Percentiles rank a stretch among this genome's conserved stretches.
Conservation (phyloP, 2,329 filamentous ascomycete species). For the Cryoendolithus antarcticus region DNA sequence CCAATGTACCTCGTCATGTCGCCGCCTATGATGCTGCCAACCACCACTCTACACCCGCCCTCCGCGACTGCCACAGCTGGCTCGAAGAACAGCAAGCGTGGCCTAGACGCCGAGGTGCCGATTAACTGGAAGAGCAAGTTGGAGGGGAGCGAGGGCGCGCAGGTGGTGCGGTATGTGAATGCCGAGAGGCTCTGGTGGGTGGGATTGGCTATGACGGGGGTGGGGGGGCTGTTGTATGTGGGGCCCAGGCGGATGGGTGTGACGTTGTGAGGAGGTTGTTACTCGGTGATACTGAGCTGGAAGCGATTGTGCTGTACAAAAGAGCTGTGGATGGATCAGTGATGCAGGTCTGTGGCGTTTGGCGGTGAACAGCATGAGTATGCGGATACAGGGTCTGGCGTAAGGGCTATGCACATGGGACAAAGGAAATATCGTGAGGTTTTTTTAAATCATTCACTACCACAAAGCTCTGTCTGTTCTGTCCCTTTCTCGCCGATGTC, state of each 20-base stretch:
- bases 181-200: constrained; percentile 40
- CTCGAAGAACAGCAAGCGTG: constrained; percentile 16
- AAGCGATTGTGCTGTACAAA: too few species aligned
- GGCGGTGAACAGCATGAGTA: neutral
- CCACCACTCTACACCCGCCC: constrained; percentile 49
- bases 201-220: constrained; percentile 34
- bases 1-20: constrained; percentile 54
- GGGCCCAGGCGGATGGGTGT: constrained; percentile 24
- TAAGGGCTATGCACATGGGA: neutral
- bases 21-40: constrained; percentile 58
- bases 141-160: constrained; percentile 12
- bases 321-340: too few species aligned
- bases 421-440: too few species aligned
- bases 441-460: too few species aligned
- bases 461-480: too few species aligned
- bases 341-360: too few species aligned
- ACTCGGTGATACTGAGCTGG: too few species aligned
- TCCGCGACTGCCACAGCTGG: constrained; percentile 22
- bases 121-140: constrained; percentile 27
- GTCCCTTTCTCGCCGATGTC: too few species aligned
- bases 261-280: too few species aligned
- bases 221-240: constrained; percentile 37
- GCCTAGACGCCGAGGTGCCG: constrained; percentile 23
- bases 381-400: neutral
- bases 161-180: constrained; percentile 24